Conservation (phyloP, 495 filamentous ascomycete genomes). For the Aspergillus homomorphus region DNA sequence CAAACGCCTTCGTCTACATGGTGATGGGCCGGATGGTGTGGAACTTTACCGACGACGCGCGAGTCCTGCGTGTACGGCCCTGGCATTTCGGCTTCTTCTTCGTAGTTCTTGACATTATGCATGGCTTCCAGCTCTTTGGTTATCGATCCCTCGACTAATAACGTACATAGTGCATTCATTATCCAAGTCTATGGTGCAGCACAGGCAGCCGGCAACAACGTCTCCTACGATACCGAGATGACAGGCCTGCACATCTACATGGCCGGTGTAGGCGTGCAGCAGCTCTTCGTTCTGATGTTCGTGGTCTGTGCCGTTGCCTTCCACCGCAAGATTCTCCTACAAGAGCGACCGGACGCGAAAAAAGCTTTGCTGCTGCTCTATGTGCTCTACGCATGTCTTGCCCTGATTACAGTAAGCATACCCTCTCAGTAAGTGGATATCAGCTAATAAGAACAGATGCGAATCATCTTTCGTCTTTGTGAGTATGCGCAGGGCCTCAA, state of each 20-base stretch:
- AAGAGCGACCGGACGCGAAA: slow-evolving; percentile 1
- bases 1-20: slow-evolving; percentile 25
- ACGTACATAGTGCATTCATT: slow-evolving; percentile 18
- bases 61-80: slow-evolving; percentile 9
- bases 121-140: not conserved
- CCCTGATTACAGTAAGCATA: slow-evolving; percentile 40
- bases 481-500: slow-evolving; percentile 48
- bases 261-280: slow-evolving; percentile 51
- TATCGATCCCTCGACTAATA: not conserved
- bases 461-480: slow-evolving; percentile 56
- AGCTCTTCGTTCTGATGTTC: slow-evolving; percentile 49
- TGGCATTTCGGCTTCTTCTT: slow-evolving; percentile 17
- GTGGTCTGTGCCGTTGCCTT: slow-evolving; percentile 39
- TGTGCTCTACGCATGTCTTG: slow-evolving; percentile 40
- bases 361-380: slow-evolving; percentile 32
- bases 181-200: slow-evolving; percentile 19
- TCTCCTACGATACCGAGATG: slow-evolving; percentile 20
- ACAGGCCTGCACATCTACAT: slow-evolving; percentile 49
- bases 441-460: slow-evolving; percentile 20
- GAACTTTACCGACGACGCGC: slow-evolving; percentile 16
- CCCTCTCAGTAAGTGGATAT: not conserved
- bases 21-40: slow-evolving; percentile 22
- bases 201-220: slow-evolving; percentile 6
- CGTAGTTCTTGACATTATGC: slow-evolving; percentile 19
- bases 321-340: slow-evolving; percentile 27